These are phyloP conservation scores for Hansenula sp. DNA, from an alignment of 1,139 yeast genomes.

Conservation along the genomic window DNA sequence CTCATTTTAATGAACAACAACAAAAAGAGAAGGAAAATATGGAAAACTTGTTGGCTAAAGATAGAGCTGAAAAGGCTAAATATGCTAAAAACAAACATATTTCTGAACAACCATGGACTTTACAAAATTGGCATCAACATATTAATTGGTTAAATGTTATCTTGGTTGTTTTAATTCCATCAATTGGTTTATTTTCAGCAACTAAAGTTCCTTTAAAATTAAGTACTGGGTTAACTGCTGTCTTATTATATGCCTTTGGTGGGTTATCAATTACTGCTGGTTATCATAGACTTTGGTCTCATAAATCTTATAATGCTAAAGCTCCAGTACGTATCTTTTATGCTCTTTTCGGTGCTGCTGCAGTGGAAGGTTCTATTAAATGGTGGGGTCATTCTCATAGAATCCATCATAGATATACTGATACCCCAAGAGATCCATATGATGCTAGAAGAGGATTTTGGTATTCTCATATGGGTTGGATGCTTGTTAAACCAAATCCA, in stretches of 20 bases:
- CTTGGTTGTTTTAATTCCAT: constrained; percentile 72
- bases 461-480: constrained; percentile 98
- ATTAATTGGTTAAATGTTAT: constrained; percentile 89
- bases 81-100: constrained; percentile 59
- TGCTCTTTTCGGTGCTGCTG: constrained; percentile 89
- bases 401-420: constrained; percentile 96
- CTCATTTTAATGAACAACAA: constrained; percentile 50
- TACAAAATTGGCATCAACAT: constrained; percentile 78
- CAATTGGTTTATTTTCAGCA: constrained; percentile 53
- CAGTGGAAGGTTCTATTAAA: constrained; percentile 94
- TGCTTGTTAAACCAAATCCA: constrained; percentile 91
- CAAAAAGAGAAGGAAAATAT: constrained; percentile 50
- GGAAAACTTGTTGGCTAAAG: constrained; percentile 48
- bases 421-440: constrained; percentile 94
- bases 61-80: constrained; percentile 46
- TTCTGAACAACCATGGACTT: constrained; percentile 89
- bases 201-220: constrained; percentile 50
- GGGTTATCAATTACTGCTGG: constrained; percentile 97
- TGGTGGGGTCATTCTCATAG: constrained; percentile 99
- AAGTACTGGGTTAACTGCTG: constrained; percentile 58
- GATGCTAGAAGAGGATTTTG: constrained; percentile 95
- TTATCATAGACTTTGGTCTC: constrained; percentile 85
- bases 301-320: constrained; percentile 78
- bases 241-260: constrained; percentile 60
- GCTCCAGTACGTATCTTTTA: constrained; percentile 66